Base-by-base conservation (phyloP, 176 grass and related monocot species). In the Cenchrus purpureus region DNA sequence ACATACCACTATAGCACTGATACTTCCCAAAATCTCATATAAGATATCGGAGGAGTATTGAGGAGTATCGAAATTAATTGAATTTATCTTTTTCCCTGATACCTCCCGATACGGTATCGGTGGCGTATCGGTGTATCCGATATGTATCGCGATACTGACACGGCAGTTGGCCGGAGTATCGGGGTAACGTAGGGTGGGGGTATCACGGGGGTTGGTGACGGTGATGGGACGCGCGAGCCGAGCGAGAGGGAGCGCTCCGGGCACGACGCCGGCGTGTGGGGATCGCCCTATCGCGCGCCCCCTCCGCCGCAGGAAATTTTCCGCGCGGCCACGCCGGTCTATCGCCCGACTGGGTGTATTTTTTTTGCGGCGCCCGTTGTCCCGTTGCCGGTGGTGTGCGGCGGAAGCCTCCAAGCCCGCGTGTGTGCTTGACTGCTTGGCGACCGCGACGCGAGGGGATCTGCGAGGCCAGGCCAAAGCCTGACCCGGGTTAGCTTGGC, bases 251-350 rank as follows among this genome's bases (percentile, higher is more conserved):
- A 11, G 62, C n/a, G 6, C 65, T 40, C 71, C 17, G 73, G 63
- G 78, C 76, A 81, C 67, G 79, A 86, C 83, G 79, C 66, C 79
- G 65, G 51, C 72, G 74, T 44, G 37, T 54, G 69, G 73, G 76
- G 9, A 54, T 59, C 17, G 84, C 79, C 86, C 89, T 92, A 89
- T 92, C 90, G 90, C 83, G 28, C 29, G 55, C 45, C 48, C 31
- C 56, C 56, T 60, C 67, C 68, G 73, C 79, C 90, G 82, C 85
- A 87, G n/a, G 79, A 87, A 59, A 85, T 42, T 73, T 85, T 43
- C 12, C 42, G 17, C 8, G 65, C 25, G 32, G 15, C 13, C 51
- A 53, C 51, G 52, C 49, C 43, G 8, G 42, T 1, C 37, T 1
- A 40, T 40, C 37, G 45, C 45, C 45, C 45, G 7, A 9, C 5